Evolutionary conservation across 148 eudicot genomes (phyloP), one percentile per base, ranked within the genome.

Genomic region (Selenicereus undatus): DNA sequence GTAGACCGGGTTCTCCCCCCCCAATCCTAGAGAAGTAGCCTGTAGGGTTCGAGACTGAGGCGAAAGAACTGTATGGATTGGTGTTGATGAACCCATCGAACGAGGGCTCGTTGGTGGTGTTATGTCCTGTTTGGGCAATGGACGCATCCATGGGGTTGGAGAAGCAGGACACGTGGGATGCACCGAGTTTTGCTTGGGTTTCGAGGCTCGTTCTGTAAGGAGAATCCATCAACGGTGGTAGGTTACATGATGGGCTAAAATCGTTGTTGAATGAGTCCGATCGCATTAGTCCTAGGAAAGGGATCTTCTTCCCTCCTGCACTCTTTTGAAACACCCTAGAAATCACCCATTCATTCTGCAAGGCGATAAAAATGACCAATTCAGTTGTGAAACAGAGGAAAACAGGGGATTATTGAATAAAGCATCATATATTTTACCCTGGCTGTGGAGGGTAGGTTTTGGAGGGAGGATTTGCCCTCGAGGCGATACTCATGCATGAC

Each of bases 141-240:
- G 73, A 4, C 39, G 69, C 79, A 26, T 83, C 85, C 79, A 76
- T 82, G 35, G 88, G 68, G 78, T 80, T 94, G 98, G 98, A 94
- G 98, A 94, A 92, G 98, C 98, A 92, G 98, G 91, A 80, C 91
- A 92, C 97, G 91, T 86, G 89, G 48, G 82, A 51, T 10, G 54
- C 76, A n/a, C 79, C 77, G 5, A 78, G 76, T 26, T 81, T 84
- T 2, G 78, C 12, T 36, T 81, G 72, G 30, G 62, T 74, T 36
- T 64, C 45, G 3, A n/a, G 54, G 21, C 11, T 14, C 0, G 71
- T 54, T 10, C 71, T 83, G 73, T 78, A 82, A 3, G 90, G 86
- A 29, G 91, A 76, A 11, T 90, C 95, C 87, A 79, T 85, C 42
- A 93, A 85, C 62, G 89, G 94, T 26, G 94, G 94, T n/a, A 89